Base-by-base conservation (phyloP, 106 monocot genomes). In the Allium cepa region DNA sequence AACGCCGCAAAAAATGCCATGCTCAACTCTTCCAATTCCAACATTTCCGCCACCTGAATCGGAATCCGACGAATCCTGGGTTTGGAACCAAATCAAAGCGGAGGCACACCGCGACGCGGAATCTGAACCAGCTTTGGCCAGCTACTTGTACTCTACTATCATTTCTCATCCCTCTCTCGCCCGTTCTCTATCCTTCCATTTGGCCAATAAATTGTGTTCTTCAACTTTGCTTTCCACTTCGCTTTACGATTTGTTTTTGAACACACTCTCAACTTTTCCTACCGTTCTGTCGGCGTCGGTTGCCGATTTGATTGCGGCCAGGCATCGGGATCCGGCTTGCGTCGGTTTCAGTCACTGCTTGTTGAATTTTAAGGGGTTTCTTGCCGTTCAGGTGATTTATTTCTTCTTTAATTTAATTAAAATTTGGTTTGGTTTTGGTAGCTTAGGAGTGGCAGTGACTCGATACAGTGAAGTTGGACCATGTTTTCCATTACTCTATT, bases 41-140 rank as follows among this genome's bases (percentile, higher is more conserved):
- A 75, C 60, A 17, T 81, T 58, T 75, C 84, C 87, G 3, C 91
- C 91, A 27, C 87, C 91, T 47, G 91, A 91, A 46, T 84, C 91
- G 22, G 91, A 75, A 58, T 28, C 69, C 60, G 87, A 84, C 9
- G 87, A 87, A 60, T 48, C 77, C 4, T 87, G 87, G 91, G 69
- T 91, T 2, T 91, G 91, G 91, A 13, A 74, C 6, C 91, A 91
- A 71, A 90, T 90, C 74, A 90, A 90, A 49, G 89, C 85, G 62
- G 85, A 85, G 75, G 77, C 80, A 13, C 81, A 28, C 53, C 87
- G 82, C 36, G 91, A 91, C 69, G 91, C 91, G 16, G 91, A 91
- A 18, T 79, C 87, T 11, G 91, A 91, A 70, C 91, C 91, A 13
- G 84, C 91, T 0, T 79, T 95, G 8, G 95, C 95, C 46, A 77